phyloP scores from a whole-genome alignment of 129 eudicot species.

The Calendula officinalis region DNA sequence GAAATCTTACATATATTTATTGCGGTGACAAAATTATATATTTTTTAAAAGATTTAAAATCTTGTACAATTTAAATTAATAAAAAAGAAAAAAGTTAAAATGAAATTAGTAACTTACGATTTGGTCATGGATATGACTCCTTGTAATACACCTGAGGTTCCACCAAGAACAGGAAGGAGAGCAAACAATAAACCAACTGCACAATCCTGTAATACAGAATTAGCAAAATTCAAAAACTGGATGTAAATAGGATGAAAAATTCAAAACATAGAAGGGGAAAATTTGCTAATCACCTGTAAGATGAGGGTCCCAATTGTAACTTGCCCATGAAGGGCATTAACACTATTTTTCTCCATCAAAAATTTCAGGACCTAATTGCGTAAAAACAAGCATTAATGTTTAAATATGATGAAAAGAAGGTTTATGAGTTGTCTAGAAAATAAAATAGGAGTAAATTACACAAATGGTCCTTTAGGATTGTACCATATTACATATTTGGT shows the following conservation, averaged over 20 bases:
- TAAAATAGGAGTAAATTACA: no score
- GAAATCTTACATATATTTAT: no score
- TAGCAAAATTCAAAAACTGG: not conserved
- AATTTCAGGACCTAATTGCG: conserved; percentile 69
- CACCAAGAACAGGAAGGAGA: conserved; percentile 94
- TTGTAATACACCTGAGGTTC: conserved; percentile 87
- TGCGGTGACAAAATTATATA: not conserved
- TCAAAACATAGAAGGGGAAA: not conserved
- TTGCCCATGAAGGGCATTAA: conserved; percentile 92
- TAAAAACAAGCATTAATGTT: not conserved
- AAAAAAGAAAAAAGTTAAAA: not conserved
- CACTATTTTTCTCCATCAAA: conserved; percentile 88
- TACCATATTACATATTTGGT: no score
- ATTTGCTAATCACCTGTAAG: conserved; percentile 58
- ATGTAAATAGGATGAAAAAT: conserved; percentile 2
- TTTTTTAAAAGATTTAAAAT: no score
- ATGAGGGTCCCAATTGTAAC: conserved; percentile 96
- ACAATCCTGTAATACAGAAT: conserved; percentile 64
- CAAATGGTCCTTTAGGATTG: no score
- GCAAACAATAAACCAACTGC: conserved; percentile 98
- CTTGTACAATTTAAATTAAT: not conserved
- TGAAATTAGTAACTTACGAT: not conserved
- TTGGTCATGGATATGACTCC: conserved; percentile 33
- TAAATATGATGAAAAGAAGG: conserved; percentile 6
- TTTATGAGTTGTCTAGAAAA: not conserved